phyloP scores from a whole-genome alignment of 2,329 filamentous ascomycete genomes.

The Aureobasidium subglaciale region DNA sequence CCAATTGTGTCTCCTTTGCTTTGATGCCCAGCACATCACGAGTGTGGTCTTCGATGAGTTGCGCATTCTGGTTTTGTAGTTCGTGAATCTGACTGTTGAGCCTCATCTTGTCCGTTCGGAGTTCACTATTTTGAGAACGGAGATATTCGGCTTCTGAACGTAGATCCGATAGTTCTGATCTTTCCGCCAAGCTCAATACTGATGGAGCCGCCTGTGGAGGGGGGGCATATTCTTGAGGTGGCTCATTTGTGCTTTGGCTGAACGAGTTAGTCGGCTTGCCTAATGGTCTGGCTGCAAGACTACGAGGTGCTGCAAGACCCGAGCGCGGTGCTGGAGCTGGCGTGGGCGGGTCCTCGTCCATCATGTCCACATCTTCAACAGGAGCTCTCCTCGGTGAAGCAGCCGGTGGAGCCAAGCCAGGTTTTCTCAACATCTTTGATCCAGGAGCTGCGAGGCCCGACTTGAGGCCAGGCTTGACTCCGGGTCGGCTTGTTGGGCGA shows the following conservation, averaged over 20 bases:
- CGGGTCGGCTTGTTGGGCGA: conserved; percentile 50
- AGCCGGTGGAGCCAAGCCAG: conserved; percentile 26
- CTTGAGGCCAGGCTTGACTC: conserved; percentile 36
- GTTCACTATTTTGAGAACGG: conserved; percentile 66
- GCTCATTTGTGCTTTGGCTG: conserved; percentile 43
- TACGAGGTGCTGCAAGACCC: conserved; percentile 44
- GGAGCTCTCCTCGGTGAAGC: conserved; percentile 31
- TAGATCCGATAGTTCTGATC: conserved; percentile 86
- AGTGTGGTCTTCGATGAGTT: conserved; percentile 94
- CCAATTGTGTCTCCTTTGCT: conserved; percentile 91
- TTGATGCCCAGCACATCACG: conserved; percentile 93
- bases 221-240: conserved; percentile 25
- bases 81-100: conserved; percentile 84
- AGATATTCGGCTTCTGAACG: conserved; percentile 76
- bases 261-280: conserved; percentile 63
- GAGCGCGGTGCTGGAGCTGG: conserved; percentile 34
- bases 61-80: conserved; percentile 92
- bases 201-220: conserved; percentile 43
- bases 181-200: conserved; percentile 70
- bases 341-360: conserved; percentile 23
- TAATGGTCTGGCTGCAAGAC: conserved; percentile 78
- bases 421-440: conserved; percentile 37
- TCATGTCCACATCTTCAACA: conserved; percentile 47
- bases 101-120: conserved; percentile 73
- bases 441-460: conserved; percentile 32